Evolutionary conservation across 768 basidiomycete species (phyloP), one percentile per base, ranked within the genome.

Genomic region (Tephrocybe sp.): DNA sequence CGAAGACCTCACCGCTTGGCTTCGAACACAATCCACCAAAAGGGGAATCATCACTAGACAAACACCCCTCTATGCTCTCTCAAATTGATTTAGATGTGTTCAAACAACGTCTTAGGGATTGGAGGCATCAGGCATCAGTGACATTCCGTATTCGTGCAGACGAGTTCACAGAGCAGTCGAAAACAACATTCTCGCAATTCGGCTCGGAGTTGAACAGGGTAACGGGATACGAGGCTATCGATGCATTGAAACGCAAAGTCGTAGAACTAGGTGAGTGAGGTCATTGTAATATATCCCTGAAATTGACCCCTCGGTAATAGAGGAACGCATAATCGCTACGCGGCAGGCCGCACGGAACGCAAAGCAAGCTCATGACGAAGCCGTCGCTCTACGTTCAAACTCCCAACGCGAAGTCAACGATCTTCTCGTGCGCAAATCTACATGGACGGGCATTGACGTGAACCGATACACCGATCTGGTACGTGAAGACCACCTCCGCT

Each of bases 341-440:
- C 82, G 94, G 16, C 69, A 77, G 42, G 82, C 80, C 5, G 85
- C 94, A 0, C 75, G 82, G 35, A 67, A 75, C 31, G 86, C 92
- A 5, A 98, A 98, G 70, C 62, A 66, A 6, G 78, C 81, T 4
- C 86, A 95, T 61, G 89, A 91, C 50, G 69, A 77, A 49, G 90
- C 94, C 0, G 89, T 95, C n/a, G 64, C 78, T 10, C 75, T 83
- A 59, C 87, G 95, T 5, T 85, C 92, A 8, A 77, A 84, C 39
- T 92, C 92, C 4, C 96, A 99, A 65, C 83, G 90, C n/a, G 89
- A 96, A 66, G 92, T 97, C 46, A 98, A 98, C 69, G 90, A 95
- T 64, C 82, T 99, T 2, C 73, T 98, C 13, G 89, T 93, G 65
- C 91, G 97, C 52, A 98, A 98, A 72, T 87, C 87, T 1, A 74